Conservation (phyloP, 31 red algal genomes). For the Pterothamnion heteromorphum region DNA sequence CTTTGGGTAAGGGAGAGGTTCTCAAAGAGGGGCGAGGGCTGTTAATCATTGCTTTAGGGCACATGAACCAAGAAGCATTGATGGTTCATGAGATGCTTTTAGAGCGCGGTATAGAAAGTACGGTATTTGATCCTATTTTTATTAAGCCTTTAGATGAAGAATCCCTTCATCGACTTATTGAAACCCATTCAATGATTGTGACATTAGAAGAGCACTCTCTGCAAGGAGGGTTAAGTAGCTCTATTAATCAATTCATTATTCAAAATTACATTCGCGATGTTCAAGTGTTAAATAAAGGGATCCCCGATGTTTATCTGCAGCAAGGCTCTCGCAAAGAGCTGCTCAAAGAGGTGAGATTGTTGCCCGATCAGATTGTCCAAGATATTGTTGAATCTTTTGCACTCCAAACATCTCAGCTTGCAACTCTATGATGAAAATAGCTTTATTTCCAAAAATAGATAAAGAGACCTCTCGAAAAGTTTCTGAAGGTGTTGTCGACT, state of each 20-base stretch:
- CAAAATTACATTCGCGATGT: not conserved
- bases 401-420: too few species aligned
- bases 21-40: constrained; percentile 44
- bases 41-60: constrained; percentile 66
- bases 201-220: constrained; percentile 71
- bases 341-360: not conserved
- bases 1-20: constrained; percentile 60
- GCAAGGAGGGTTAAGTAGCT: constrained; percentile 24
- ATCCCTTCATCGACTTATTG: constrained; percentile 48
- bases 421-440: too few species aligned
- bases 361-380: not conserved
- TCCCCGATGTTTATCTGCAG: not conserved
- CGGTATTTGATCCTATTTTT: constrained; percentile 59
- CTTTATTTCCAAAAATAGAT: too few species aligned
- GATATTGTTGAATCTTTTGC: not conserved
- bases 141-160: constrained; percentile 75
- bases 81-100: constrained; percentile 16
- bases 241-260: not conserved
- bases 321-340: not conserved
- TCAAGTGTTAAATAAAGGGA: not conserved
- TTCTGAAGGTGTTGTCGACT: too few species aligned
- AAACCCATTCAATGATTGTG: constrained; percentile 58
- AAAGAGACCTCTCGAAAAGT: too few species aligned
- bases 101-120: constrained; percentile 46
- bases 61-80: constrained; percentile 48